These are phyloP conservation scores for Cladosporium cucumerinum DNA, from an alignment of 2,329 filamentous ascomycete genomes.

Conservation along the genomic window DNA sequence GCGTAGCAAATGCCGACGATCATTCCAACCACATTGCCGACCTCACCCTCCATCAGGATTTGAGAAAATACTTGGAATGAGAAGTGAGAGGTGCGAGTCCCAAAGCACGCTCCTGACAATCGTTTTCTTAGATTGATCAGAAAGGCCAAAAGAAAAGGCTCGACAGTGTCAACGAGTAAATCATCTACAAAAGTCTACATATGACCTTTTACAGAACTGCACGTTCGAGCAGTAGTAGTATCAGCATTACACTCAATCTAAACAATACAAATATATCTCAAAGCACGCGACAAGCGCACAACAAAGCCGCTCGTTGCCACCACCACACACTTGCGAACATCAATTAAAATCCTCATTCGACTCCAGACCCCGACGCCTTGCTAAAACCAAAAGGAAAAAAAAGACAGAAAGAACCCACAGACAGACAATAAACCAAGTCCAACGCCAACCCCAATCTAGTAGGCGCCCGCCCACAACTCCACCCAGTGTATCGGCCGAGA, in stretches of 20 bases:
- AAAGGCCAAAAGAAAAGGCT: too few species aligned
- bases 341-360: neutral
- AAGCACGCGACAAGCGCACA: neutral
- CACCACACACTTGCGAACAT: neutral
- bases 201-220: neutral
- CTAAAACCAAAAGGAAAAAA: neutral
- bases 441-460: neutral
- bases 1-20: neutral
- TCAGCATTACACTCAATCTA: neutral
- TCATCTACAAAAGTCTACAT: neutral
- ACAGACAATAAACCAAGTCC: neutral
- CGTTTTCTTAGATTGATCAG: too few species aligned
- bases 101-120: too few species aligned
- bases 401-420: neutral
- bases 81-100: too few species aligned
- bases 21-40: too few species aligned
- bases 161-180: too few species aligned
- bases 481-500: neutral
- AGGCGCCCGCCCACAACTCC: neutral
- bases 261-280: neutral
- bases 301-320: neutral
- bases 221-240: neutral
- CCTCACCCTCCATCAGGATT: too few species aligned
- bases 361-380: constrained; percentile 7
- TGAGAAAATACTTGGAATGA: too few species aligned